Evolutionary conservation across 2,329 filamentous ascomycete species (phyloP), one percentile per base, ranked within the genome.

Genomic region (Nigrospora sphaerica): DNA sequence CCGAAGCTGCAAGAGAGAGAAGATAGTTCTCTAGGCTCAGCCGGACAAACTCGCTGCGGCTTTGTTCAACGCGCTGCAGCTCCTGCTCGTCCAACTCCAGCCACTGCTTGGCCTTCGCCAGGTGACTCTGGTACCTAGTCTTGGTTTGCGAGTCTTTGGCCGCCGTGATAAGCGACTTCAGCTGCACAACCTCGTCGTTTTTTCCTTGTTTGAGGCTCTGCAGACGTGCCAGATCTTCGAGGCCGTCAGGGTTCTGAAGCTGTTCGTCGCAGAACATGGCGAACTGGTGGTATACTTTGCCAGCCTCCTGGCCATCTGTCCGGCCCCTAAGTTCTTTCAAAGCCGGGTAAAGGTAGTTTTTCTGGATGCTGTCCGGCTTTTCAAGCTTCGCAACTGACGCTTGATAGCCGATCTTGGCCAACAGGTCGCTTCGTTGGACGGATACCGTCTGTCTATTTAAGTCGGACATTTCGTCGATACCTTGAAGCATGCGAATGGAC

Each of bases 201-300:
- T 95, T 95, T 50, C 84, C 84, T 58, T 90, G 78, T 54, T 84
- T 85, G 32, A 97, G 73, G 55, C 82, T 88, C 59, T 87, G 80
- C 37, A 96, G 77, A 39, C 93, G 83, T 31, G 81, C 80, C 49
- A 95, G 80, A 57, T 98, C 93, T 62, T 95, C 89, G 2, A 91
- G 70, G 32, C 85, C 82, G 55, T 95, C 89, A 1, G 85, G 79
- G 58, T 92, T 92, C 57, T 95, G 87, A 11, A 98, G 73, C 62
- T 98, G 93, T 58, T 90, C 83, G 62, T 98, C 92, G 58, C 95
- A 98, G 62, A 98, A 98, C 44, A 83, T 79, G 23, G 95, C 93
- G 63, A 97, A 97, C 57, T 95, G 88, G 61, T 96, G 90, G 58
- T 90, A 96, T 1, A 97, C 93, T 54, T 88, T 78, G 1, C 91